phyloP scores from a whole-genome alignment of 2,329 filamentous ascomycete species.

The Neofusicoccum laricinum region DNA sequence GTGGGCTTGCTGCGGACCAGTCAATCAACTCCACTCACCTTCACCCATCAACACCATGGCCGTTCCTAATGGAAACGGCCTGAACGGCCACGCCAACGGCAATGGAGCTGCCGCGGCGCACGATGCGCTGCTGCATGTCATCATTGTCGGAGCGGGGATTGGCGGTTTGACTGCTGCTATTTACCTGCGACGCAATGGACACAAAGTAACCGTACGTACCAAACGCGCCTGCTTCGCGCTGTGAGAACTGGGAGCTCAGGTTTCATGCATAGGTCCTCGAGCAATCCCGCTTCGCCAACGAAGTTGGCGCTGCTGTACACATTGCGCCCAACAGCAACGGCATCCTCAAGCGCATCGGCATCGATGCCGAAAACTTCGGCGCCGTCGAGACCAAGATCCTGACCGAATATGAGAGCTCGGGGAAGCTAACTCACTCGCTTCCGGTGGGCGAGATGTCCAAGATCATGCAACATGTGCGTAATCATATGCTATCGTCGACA shows the following conservation, averaged over 20 bases:
- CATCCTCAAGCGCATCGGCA: conserved; percentile 48
- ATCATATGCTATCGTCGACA: not conserved
- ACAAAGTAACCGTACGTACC: conserved; percentile 36
- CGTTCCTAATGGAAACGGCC: not conserved
- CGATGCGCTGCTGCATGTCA: conserved; percentile 24
- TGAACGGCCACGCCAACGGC: not conserved
- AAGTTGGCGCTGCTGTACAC: conserved; percentile 61
- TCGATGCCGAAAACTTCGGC: conserved; percentile 41
- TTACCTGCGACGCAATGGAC: conserved; percentile 52
- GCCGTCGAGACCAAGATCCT: conserved; percentile 17
- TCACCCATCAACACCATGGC: not conserved
- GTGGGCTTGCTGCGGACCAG: not conserved
- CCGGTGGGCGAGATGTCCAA: not conserved
- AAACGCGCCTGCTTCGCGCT: too few species aligned
- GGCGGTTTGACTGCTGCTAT: conserved; percentile 55
- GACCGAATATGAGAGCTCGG: conserved; percentile 1
- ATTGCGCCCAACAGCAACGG: conserved; percentile 61
- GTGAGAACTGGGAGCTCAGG: not conserved
- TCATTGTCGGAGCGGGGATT: conserved; percentile 48
- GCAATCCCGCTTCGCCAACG: conserved; percentile 54
- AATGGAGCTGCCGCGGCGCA: not conserved
- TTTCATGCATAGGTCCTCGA: conserved; percentile 49
- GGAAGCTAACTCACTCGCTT: conserved; percentile 1
- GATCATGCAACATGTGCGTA: not conserved
- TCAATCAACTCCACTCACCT: not conserved